Conservation (phyloP, 331 rosid species). For the Quercus phellos region DNA sequence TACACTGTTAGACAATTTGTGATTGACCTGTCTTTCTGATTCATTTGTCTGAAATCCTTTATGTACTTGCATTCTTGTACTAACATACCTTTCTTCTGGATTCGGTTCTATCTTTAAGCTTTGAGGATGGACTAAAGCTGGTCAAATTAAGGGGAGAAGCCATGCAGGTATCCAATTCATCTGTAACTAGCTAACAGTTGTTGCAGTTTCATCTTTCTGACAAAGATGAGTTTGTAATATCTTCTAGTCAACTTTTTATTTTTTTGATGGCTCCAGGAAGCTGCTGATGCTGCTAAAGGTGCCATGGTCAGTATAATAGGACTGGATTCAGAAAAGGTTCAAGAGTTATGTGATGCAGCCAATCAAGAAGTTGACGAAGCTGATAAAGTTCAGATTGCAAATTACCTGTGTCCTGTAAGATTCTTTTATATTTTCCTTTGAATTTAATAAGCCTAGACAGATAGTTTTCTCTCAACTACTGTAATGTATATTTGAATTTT, state of each 20-base stretch:
- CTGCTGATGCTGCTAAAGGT: conserved; percentile 77
- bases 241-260: neutral
- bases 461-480: neutral
- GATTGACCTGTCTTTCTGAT: conserved; percentile 9
- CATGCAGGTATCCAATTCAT: conserved; percentile 74
- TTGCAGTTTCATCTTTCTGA: conserved; percentile 12
- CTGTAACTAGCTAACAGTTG: conserved; percentile 6
- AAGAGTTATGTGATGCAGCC: conserved; percentile 87
- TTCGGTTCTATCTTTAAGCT: conserved; percentile 47
- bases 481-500: neutral
- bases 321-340: conserved; percentile 87
- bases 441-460: conserved; percentile 4
- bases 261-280: conserved; percentile 53
- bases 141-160: conserved; percentile 98
- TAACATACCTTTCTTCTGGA: conserved; percentile 11
- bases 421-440: conserved; percentile 15
- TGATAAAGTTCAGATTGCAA: conserved; percentile 88
- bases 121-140: conserved; percentile 96
- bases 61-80: neutral
- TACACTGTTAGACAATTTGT: neutral
- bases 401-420: conserved; percentile 85
- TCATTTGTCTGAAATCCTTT: conserved; percentile 12
- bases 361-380: conserved; percentile 85
- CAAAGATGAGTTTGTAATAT: neutral
- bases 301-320: conserved; percentile 96